Percentiles rank a stretch among this genome's conserved stretches.
Conservation (phyloP, 345 rosid species). For the Moringa oleifera region DNA sequence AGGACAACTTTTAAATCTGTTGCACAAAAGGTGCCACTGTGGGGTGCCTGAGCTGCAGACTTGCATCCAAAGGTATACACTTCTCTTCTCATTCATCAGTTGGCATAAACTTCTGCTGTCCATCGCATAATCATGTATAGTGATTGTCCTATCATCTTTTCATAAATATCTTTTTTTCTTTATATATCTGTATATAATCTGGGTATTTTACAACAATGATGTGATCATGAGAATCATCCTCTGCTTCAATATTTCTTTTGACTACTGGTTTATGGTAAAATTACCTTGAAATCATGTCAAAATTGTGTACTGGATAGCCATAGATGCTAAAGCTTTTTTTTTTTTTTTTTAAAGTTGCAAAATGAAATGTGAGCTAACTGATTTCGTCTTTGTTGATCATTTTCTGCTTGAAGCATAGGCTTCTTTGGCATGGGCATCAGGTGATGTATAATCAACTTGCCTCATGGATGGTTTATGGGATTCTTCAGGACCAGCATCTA, state of each 20-base stretch:
- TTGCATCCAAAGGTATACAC: slow-evolving; percentile 78
- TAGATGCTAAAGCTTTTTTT: no score
- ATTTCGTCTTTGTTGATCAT: slow-evolving; percentile 9
- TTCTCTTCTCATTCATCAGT: slow-evolving; percentile 1
- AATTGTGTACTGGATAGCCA: not conserved
- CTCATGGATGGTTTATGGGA: slow-evolving; percentile 95
- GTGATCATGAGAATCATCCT: no score
- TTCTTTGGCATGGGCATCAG: slow-evolving; percentile 98
- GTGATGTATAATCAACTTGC: slow-evolving; percentile 94
- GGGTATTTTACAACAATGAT: not conserved
- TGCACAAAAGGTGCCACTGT: slow-evolving; percentile 86
- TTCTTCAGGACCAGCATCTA: slow-evolving; percentile 89
- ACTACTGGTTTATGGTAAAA: not conserved
- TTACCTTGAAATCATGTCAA: not conserved
- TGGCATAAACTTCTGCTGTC: not conserved
- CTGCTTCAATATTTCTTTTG: not conserved
- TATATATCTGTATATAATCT: not conserved
- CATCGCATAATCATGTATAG: not conserved
- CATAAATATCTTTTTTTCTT: no score
- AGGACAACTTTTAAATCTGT: slow-evolving; percentile 81
- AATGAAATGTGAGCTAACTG: slow-evolving; percentile 9
- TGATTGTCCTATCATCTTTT: not conserved
- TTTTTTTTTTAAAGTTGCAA: slow-evolving; percentile 5
- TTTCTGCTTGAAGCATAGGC: slow-evolving; percentile 44
- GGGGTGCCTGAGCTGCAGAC: slow-evolving; percentile 96